A percentile compares a stretch with the other conserved stretches of the same genome.
These are phyloP conservation scores for Suhomyces yuchorum DNA, from an alignment of 1,139 yeast genomes.

Conservation along the genomic window DNA sequence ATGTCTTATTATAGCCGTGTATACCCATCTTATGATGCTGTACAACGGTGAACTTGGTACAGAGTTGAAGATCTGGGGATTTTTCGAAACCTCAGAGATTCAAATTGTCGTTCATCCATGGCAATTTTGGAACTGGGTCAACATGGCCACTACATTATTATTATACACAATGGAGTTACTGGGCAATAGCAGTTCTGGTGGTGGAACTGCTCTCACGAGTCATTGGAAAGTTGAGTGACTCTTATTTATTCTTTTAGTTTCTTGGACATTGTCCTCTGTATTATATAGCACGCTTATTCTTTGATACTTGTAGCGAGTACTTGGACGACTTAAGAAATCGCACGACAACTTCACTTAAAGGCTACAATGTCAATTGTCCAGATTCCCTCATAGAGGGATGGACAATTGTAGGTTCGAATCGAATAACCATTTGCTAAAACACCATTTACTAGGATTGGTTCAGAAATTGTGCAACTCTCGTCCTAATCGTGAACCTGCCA, in stretches of 20 bases:
- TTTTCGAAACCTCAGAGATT: constrained; percentile 34
- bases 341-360: background rate
- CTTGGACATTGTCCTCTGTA: constrained; percentile 11
- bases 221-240: constrained; percentile 28
- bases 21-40: constrained; percentile 90
- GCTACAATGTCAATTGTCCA: too few species aligned
- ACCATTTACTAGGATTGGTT: constrained; percentile 11
- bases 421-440: background rate
- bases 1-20: constrained; percentile 89
- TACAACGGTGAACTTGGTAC: constrained; percentile 75
- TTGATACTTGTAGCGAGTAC: background rate
- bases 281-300: constrained; percentile 9
- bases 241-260: constrained; percentile 10
- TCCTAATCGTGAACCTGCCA: constrained; percentile 45
- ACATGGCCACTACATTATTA: constrained; percentile 77
- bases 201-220: constrained; percentile 30
- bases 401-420: background rate
- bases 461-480: constrained; percentile 39
- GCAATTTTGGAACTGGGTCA: constrained; percentile 97
- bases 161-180: constrained; percentile 78
- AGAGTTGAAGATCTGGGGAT: constrained; percentile 62
- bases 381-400: too few species aligned
- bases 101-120: constrained; percentile 66
- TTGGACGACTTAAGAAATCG: too few species aligned
- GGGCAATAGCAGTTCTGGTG: constrained; percentile 38